Evolutionary conservation across 2,329 filamentous ascomycete species (phyloP).

Genomic region (Botrytis paeoniae): DNA sequence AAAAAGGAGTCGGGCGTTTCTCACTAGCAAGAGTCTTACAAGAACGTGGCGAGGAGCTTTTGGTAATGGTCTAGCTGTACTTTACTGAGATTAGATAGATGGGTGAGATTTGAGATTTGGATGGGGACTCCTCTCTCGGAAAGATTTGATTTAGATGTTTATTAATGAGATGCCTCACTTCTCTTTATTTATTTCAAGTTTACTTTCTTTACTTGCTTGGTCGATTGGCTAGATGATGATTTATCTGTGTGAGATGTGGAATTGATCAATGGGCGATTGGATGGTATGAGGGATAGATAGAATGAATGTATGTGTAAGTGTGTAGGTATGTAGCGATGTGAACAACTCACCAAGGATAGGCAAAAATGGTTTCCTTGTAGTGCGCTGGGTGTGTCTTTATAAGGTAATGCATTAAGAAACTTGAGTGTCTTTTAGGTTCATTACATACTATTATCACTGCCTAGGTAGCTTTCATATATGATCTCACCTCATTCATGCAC

Average conservation of each 20-base stretch:
- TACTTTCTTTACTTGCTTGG: too few species aligned
- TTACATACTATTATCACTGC: background rate
- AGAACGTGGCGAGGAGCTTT: background rate
- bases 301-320: too few species aligned
- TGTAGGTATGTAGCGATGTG: too few species aligned
- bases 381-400: background rate
- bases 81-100: background rate
- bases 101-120: background rate
- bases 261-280: too few species aligned
- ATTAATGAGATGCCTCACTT: conserved; percentile 10
- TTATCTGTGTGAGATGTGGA: too few species aligned
- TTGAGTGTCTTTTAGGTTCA: background rate
- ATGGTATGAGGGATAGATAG: too few species aligned
- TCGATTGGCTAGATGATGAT: too few species aligned
- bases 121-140: background rate
- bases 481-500: background rate
- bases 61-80: background rate
- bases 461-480: background rate
- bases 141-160: background rate
- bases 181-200: background rate
- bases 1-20: conserved; percentile 3
- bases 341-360: too few species aligned
- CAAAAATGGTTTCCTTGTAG: background rate
- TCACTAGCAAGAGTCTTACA: background rate
- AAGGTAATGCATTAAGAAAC: fast-evolving